phyloP scores from a whole-genome alignment of 2,329 filamentous ascomycete genomes.

The Trichoderma sp. region DNA sequence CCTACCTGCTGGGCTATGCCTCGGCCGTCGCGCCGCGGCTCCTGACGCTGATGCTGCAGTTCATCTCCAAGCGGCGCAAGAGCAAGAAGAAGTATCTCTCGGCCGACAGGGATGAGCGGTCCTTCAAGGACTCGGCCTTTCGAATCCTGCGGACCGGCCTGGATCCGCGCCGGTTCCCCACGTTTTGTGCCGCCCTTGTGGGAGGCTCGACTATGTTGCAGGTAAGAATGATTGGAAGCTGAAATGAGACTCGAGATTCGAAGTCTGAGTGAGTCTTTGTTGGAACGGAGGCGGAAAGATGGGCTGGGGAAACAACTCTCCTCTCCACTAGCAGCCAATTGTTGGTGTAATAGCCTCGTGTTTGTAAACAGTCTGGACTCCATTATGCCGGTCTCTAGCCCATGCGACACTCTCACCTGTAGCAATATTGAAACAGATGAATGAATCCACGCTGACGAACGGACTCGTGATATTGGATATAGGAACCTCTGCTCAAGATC shows the following conservation, averaged over 20 bases:
- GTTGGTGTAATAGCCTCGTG: not conserved
- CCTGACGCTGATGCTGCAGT: conserved; percentile 56
- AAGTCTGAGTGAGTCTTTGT: not conserved
- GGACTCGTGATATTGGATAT: conserved; percentile 10
- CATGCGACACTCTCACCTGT: not conserved
- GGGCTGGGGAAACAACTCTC: not conserved
- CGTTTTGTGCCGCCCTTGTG: conserved; percentile 63
- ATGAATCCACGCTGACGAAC: conserved; percentile 13
- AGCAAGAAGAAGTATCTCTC: conserved; percentile 36
- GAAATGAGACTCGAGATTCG: not conserved
- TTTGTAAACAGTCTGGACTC: conserved; percentile 1
- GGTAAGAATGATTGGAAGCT: conserved; percentile 43
- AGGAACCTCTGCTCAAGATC: conserved; percentile 40
- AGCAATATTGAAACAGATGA: not conserved
- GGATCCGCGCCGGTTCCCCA: conserved; percentile 59
- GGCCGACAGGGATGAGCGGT: conserved; percentile 36
- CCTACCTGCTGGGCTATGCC: conserved; percentile 63
- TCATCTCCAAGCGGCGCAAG: conserved; percentile 46
- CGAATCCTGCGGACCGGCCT: conserved; percentile 55
- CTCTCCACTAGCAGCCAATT: not conserved
- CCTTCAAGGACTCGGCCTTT: conserved; percentile 41
- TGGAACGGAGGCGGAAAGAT: not conserved
- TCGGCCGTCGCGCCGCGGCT: conserved; percentile 61
- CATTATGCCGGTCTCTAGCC: not conserved
- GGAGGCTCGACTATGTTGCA: conserved; percentile 65